Evolutionary conservation across 2,329 filamentous ascomycete species (phyloP), one percentile per base, ranked within the genome.

Genomic region (Fusarium irregulare): DNA sequence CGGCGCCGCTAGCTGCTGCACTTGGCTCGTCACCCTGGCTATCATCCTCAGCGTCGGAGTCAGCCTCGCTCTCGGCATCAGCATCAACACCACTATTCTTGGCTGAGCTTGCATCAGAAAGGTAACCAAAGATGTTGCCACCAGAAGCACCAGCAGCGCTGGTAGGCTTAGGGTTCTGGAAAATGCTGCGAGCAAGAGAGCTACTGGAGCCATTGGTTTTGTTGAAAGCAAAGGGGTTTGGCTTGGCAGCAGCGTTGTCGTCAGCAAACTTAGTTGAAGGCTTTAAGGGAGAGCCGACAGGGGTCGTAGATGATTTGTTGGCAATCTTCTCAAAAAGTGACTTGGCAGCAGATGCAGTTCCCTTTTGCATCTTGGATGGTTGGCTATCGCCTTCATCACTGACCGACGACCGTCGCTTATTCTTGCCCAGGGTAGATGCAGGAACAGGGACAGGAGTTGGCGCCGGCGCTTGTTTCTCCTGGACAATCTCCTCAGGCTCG

Each of bases 91-190:
- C 84, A 66, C 87, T 88, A 53, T 84, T 87, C 76, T 86, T 86
- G 42, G 83, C 80, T 16, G 85, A 86, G 70, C 86, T 87, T 32
- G 80, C 81, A 72, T 88, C 86, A 2, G 87, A 89, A 10, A 90
- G 81, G 70, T 89, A 86, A 25, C 84, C 84, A 73, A 91, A 91
- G 51, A 89, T 88, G 73, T 90, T 89, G 47, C 78, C 72, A 44
- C 77, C 73, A 18, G 70, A 76, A 25, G 76, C 48, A 42, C 64
- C 50, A 72, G 72, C 42, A 18, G 68, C 45, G n/a, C 37, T 18
- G n/a, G 37, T 32, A 11, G 80, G 74, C 74, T 84, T 83, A 18
- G 79, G 54, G 56, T 78, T 80, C 40, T 80, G 78, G 63, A 85
- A 78, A 13, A 85, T 81, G 1, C 84, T 85, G 27, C 80, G 80